phyloP scores from a whole-genome alignment of 768 basidiomycete genomes.

The Cyathus striatus region DNA sequence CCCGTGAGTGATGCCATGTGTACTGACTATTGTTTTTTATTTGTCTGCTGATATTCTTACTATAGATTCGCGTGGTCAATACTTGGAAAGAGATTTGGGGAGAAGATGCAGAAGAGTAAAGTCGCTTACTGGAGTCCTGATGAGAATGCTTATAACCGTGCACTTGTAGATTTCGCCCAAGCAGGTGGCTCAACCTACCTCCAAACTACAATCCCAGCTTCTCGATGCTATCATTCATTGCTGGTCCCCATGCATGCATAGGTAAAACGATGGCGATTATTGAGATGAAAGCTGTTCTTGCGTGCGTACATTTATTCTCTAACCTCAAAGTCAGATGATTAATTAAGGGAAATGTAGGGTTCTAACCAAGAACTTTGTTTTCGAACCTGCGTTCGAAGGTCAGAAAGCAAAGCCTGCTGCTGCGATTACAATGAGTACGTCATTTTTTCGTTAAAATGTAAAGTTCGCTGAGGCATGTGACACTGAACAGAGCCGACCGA shows the following conservation, averaged over 20 bases:
- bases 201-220: slow-evolving; percentile 25
- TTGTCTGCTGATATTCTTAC: not conserved
- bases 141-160: too few relatives aligned
- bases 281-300: slow-evolving; percentile 43
- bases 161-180: slow-evolving; percentile 37
- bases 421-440: slow-evolving; percentile 44
- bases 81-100: slow-evolving; percentile 47
- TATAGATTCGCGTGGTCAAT: slow-evolving; percentile 43
- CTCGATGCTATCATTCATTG: slow-evolving; percentile 35
- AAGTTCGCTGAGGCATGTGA: not conserved
- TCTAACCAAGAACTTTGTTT: slow-evolving; percentile 37
- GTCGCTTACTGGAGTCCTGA: too few relatives aligned
- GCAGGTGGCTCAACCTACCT: slow-evolving; percentile 38
- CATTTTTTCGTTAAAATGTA: not conserved
- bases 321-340: too few relatives aligned
- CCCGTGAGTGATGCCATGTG: slow-evolving; percentile 29
- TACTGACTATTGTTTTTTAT: too few relatives aligned
- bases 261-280: slow-evolving; percentile 42
- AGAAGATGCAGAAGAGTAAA: slow-evolving; percentile 44
- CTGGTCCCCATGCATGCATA: slow-evolving; percentile 41
- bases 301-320: slow-evolving; percentile 14
- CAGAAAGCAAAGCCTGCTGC: slow-evolving; percentile 35
- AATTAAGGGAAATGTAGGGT: too few relatives aligned
- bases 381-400: slow-evolving; percentile 34
- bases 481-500: slow-evolving; percentile 32